Evolutionary conservation across 495 filamentous ascomycete species (phyloP).

Genomic region (Amniculicola lignicola): DNA sequence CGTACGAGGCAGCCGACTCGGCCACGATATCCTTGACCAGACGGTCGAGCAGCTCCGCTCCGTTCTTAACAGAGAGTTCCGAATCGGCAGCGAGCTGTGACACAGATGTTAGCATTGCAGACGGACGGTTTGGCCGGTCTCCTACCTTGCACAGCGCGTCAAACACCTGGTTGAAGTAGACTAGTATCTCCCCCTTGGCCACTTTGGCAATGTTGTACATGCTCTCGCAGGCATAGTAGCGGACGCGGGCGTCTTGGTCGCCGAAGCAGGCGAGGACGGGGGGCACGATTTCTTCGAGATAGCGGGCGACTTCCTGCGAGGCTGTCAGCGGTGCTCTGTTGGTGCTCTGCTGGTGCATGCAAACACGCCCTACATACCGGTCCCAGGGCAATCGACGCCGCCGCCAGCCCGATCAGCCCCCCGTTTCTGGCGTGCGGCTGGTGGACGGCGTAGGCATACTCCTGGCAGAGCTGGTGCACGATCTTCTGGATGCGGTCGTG

Average conservation of each 20-base stretch:
- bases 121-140: background rate
- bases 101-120: background rate
- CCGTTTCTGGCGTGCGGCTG: constrained; percentile 97
- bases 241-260: constrained; percentile 95
- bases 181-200: constrained; percentile 91
- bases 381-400: constrained; percentile 93
- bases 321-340: constrained; percentile 7
- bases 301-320: constrained; percentile 72
- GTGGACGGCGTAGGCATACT: constrained; percentile 96
- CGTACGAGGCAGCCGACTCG: constrained; percentile 92
- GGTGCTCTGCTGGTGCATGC: background rate
- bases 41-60: constrained; percentile 92
- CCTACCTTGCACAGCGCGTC: constrained; percentile 92
- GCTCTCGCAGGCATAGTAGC: constrained; percentile 98
- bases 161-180: constrained; percentile 98
- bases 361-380: constrained; percentile 29
- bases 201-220: constrained; percentile 99
- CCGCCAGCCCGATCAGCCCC: constrained; percentile 92
- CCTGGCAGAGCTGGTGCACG: constrained; percentile 93
- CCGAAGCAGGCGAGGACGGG: constrained; percentile 98
- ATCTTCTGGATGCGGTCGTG: constrained; percentile 76
- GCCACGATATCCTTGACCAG: constrained; percentile 97
- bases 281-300: constrained; percentile 88
- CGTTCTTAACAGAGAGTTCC: constrained; percentile 96
- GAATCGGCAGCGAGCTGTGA: constrained; percentile 89